These are phyloP conservation scores for Mucor sp. DNA, from an alignment of 371 early-diverging fungal genomes.

Conservation along the genomic window DNA sequence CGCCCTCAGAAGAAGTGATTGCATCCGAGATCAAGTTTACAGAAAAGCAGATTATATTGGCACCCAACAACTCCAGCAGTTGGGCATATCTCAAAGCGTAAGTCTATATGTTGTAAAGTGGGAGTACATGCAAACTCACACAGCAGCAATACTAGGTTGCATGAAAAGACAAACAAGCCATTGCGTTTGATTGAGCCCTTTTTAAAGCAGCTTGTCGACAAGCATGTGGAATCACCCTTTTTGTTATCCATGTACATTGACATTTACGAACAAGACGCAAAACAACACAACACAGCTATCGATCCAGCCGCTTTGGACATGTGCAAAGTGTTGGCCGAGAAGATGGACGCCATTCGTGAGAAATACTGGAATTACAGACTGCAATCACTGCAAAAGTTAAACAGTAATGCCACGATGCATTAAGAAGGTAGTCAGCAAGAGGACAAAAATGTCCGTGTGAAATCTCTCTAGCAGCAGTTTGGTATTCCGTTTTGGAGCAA, in stretches of 20 bases:
- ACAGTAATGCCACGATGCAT: background rate
- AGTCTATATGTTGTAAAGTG: background rate
- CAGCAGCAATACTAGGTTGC: slow-evolving; percentile 30
- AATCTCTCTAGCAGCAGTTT: background rate
- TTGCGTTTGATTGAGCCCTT: slow-evolving; percentile 46
- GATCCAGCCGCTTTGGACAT: slow-evolving; percentile 51
- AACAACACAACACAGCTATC: slow-evolving; percentile 25
- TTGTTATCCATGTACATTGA: slow-evolving; percentile 67
- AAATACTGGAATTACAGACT: slow-evolving; percentile 80
- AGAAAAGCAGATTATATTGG: slow-evolving; percentile 66
- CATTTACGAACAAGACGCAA: slow-evolving; percentile 65
- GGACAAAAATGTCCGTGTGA: background rate
- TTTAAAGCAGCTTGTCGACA: slow-evolving; percentile 41
- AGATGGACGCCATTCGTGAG: slow-evolving; percentile 66
- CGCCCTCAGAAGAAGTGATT: slow-evolving; percentile 43
- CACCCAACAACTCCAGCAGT: slow-evolving; percentile 90
- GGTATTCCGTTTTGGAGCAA: background rate
- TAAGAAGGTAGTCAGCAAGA: background rate
- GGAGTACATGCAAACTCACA: background rate
- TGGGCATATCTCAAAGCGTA: slow-evolving; percentile 87
- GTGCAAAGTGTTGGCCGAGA: slow-evolving; percentile 61
- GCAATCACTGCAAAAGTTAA: slow-evolving; percentile 31
- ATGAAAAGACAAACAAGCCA: slow-evolving; percentile 44
- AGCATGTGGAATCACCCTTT: slow-evolving; percentile 57
- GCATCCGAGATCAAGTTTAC: slow-evolving; percentile 70